Percentiles rank a stretch among this genome's conserved stretches.
Conservation (phyloP, 2,329 filamentous ascomycete species). For the Pseudogymnoascus sp. region DNA sequence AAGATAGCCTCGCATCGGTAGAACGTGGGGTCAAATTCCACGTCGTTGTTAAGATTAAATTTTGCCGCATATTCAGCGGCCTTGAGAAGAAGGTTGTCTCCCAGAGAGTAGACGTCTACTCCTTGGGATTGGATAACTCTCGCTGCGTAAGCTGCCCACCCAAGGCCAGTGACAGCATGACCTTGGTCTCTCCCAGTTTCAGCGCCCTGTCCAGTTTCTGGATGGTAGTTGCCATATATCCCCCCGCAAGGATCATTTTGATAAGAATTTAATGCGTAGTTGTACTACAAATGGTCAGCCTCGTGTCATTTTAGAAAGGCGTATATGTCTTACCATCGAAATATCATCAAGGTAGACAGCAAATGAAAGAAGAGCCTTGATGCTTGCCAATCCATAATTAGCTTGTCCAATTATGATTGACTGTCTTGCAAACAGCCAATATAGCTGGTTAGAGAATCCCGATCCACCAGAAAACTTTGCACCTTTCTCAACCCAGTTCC, state of each 20-base stretch:
- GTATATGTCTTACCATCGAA: slow-evolving; percentile 21
- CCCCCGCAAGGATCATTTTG: slow-evolving; percentile 32
- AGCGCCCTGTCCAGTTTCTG: slow-evolving; percentile 28
- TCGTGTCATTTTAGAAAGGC: neutral
- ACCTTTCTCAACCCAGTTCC: slow-evolving; percentile 31
- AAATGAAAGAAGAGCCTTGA: slow-evolving; percentile 32
- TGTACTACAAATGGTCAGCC: slow-evolving; percentile 23
- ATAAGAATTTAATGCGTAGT: slow-evolving; percentile 32
- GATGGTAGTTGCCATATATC: slow-evolving; percentile 25
- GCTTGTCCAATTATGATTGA: slow-evolving; percentile 33
- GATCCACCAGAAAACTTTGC: slow-evolving; percentile 28
- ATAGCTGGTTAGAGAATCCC: slow-evolving; percentile 34
- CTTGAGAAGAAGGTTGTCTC: slow-evolving; percentile 28
- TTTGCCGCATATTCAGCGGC: slow-evolving; percentile 33
- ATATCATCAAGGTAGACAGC: slow-evolving; percentile 36
- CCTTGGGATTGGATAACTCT: slow-evolving; percentile 31
- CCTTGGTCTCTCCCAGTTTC: slow-evolving; percentile 34
- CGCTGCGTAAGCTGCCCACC: slow-evolving; percentile 30
- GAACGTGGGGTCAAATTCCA: slow-evolving; percentile 30
- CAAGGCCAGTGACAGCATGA: slow-evolving; percentile 27
- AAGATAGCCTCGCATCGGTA: slow-evolving; percentile 34
- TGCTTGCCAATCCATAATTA: slow-evolving; percentile 36
- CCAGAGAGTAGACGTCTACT: slow-evolving; percentile 27
- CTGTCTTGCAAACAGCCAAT: slow-evolving; percentile 35
- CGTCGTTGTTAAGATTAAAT: slow-evolving; percentile 30